A percentile compares a stretch with the other conserved stretches of the same genome.
Conservation (phyloP, 768 basidiomycete genomes). For the Phlebiopsis gigantea region DNA sequence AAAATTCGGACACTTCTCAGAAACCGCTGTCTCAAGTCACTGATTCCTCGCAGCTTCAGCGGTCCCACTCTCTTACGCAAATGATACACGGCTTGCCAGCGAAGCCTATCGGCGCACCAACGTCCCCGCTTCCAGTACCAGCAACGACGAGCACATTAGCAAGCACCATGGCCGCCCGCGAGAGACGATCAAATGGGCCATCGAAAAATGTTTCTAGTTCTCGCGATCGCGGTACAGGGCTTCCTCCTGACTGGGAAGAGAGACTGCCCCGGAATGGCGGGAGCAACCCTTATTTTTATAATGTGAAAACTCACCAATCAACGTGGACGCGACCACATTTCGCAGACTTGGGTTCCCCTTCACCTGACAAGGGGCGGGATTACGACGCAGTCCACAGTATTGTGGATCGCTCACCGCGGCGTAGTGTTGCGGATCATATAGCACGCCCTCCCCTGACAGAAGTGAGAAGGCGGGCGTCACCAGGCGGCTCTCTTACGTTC, state of each 20-base stretch:
- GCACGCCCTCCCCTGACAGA: slow-evolving; percentile 19
- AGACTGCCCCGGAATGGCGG: slow-evolving; percentile 43
- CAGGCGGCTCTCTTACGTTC: slow-evolving; percentile 35
- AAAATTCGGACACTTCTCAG: slow-evolving; percentile 15
- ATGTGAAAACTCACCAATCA: slow-evolving; percentile 47
- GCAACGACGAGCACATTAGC: slow-evolving; percentile 56
- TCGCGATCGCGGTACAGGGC: slow-evolving; percentile 27
- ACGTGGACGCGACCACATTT: slow-evolving; percentile 52
- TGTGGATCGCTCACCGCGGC: slow-evolving; percentile 21
- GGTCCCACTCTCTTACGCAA: slow-evolving; percentile 31
- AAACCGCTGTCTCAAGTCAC: slow-evolving; percentile 16
- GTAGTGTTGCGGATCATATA: slow-evolving; percentile 19
- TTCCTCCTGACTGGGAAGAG: slow-evolving; percentile 60
- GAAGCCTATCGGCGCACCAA: slow-evolving; percentile 52
- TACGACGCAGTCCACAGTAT: slow-evolving; percentile 17
- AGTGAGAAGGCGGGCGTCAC: slow-evolving; percentile 16
- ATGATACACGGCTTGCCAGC: slow-evolving; percentile 66
- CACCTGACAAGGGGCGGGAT: slow-evolving; percentile 20
- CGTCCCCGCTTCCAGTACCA: slow-evolving; percentile 43
- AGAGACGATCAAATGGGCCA: slow-evolving; percentile 35
- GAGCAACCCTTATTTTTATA: slow-evolving; percentile 51
- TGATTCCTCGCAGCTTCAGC: slow-evolving; percentile 22
- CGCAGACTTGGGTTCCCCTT: slow-evolving; percentile 19
- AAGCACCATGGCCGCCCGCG: slow-evolving; percentile 54
- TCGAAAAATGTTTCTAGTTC: slow-evolving; percentile 10